Conservation (phyloP, 1,139 yeast species). For the Petasospora fabianii region DNA sequence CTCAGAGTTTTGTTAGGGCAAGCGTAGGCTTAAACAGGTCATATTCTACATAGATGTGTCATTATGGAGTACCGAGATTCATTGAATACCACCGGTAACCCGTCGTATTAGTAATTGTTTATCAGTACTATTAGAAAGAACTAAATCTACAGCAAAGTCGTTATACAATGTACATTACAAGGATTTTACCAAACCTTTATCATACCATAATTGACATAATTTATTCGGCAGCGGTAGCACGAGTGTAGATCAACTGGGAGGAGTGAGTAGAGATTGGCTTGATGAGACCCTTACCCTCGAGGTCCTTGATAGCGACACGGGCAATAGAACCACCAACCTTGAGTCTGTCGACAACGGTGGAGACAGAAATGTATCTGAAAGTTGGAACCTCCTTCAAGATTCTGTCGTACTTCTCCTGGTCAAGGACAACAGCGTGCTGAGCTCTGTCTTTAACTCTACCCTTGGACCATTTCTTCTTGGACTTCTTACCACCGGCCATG, state of each 20-base stretch:
- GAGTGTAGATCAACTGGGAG: constrained; percentile 94
- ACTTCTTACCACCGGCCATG: constrained; percentile 99
- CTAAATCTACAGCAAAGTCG: constrained; percentile 12
- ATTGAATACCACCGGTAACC: too few species aligned
- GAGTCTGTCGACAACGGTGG: constrained; percentile 98
- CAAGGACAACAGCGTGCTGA: constrained; percentile 94
- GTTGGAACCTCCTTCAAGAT: constrained; percentile 99
- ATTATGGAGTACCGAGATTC: too few species aligned
- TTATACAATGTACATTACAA: constrained; percentile 28
- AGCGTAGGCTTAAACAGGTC: too few species aligned
- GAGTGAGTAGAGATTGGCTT: constrained; percentile 94
- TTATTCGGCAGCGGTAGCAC: constrained; percentile 62
- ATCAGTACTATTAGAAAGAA: not conserved
- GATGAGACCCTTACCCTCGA: constrained; percentile 93
- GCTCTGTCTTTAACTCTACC: constrained; percentile 99
- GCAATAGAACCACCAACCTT: constrained; percentile 99
- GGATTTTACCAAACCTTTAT: constrained; percentile 6
- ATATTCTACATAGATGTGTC: too few species aligned
- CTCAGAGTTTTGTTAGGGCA: too few species aligned
- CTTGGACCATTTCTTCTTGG: constrained; percentile 99
- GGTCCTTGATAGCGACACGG: constrained; percentile 95
- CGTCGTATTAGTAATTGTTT: too few species aligned
- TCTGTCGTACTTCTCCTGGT: constrained; percentile 99
- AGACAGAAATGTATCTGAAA: constrained; percentile 96
- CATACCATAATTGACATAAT: constrained; percentile 12